Base-by-base conservation (phyloP, 768 basidiomycete species). In the Suillus decipiens region DNA sequence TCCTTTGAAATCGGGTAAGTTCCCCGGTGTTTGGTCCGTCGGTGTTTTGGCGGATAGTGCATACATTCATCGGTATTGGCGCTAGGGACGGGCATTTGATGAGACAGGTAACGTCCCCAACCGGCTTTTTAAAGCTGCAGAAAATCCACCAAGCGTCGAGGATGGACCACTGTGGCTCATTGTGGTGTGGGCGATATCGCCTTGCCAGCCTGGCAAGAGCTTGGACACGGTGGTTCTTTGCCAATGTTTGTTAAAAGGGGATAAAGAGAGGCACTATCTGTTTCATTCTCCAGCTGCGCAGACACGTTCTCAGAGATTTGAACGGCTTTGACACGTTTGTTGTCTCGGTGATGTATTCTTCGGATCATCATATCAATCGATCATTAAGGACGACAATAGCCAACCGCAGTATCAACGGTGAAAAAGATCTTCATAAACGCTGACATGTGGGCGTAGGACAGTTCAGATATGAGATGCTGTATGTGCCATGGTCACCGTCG, bases 1-100 rank as follows among this genome's bases (percentile, higher is more conserved):
- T 28, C 37, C 56, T 11, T 57, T 41, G 63, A 51, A 50, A 50
- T 37, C 11, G 50, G 39, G 11, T 62, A 34, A 50, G 59, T 60
- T 10, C 45, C 59, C 59, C 11, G 36, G 19, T 31, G 43, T 36
- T n/a, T 36, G 17, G 41, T 34, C 33, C 48, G 36, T 33, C 28
- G 33, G 28, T 8, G 22, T 6, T 19, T 54, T 56, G 43, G 48
- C 50, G 31, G 31, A 47, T 28, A 19, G 31, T 17, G n/a, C 34
- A 50, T 8, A 63, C 17, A 28, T 34, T 36, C 39, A 62, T 61
- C n/a, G 17, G 31, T n/a, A 37, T 31, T 36, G 24, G 24, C 6
- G 36, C 31, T 36, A 19, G 31, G 2, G 5, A 45, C 58, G 12
- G 37, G 1, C 56, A 57, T 57, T 14, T 9, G 39, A 5, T 8